Base-by-base conservation (phyloP, 2,329 filamentous ascomycete species). In the Lecanoromycetidae sp. region DNA sequence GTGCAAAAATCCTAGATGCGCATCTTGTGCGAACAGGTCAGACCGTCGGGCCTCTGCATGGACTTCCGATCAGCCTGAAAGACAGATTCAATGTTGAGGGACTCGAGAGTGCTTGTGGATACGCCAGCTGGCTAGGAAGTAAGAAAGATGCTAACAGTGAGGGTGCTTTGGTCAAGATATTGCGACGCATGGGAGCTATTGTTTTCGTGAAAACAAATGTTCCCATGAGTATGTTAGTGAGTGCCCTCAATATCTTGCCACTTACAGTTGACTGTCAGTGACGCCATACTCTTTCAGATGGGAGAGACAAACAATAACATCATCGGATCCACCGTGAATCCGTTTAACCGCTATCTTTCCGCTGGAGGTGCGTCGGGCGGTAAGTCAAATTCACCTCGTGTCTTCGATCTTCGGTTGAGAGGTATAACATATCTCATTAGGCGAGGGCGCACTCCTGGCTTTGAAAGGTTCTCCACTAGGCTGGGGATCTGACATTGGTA, bases 321-420 rank as follows among this genome's bases (percentile, higher is more conserved):
- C 35, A 57, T 61, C 9, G 65, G 65, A 0, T 51, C 55, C 5
- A 65, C 63, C 0, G 22, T 56, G 12, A 67, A 67, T 42, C 64
- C 65, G 1, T 45, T 56, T 22, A 66, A 66, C 54, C 58, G 55
- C 6, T 52, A 57, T 15, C 55, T 61, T 34, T 60, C 60, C 1
- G 56, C 57, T 17, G 64, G 65, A 22, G 65, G 65, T 7, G 63
- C 59, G 20, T 64, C 63, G 0, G 65, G 65, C 2, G 34, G 34
- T 37, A 13, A 1, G n/a, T 35, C 8, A 6, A 10, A 7, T 20
- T 2, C 3, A 20, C 13, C 10, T 7, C 7, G 19, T 35, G 13
- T 35, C 5, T 19, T 35, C 15, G 15, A 35, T 20, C 22, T 35
- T n/a, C n/a, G n/a, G n/a, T n/a, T n/a, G n/a, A n/a, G n/a, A n/a